phyloP scores from a whole-genome alignment of 2,329 filamentous ascomycete genomes.

The Cladosporium sphaerospermum region DNA sequence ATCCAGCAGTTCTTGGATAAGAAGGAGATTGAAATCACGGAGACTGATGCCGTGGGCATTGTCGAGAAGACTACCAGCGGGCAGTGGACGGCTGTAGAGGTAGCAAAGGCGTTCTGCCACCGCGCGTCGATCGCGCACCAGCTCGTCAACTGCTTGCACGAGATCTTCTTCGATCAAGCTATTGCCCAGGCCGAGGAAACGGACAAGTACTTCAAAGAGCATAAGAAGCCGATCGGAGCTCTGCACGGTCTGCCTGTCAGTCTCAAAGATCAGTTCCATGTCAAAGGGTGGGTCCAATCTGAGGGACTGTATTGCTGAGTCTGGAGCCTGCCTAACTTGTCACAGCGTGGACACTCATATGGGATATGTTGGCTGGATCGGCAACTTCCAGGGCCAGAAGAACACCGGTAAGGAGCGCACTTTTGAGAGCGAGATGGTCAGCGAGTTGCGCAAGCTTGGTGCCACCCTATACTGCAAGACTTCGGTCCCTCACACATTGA shows the following conservation, averaged over 20 bases:
- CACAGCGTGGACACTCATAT: constrained; percentile 38
- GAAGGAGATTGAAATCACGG: constrained; percentile 55
- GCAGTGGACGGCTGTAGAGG: constrained; percentile 51
- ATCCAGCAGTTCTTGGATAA: constrained; percentile 50
- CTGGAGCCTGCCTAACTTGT: constrained; percentile 37
- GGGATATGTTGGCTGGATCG: constrained; percentile 62
- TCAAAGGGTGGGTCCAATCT: constrained; percentile 27
- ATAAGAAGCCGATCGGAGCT: constrained; percentile 37
- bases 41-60: constrained; percentile 53
- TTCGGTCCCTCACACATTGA: constrained; percentile 50
- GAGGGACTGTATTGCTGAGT: neutral
- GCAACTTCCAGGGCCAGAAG: constrained; percentile 51
- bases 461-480: constrained; percentile 53
- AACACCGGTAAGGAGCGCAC: constrained; percentile 45
- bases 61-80: constrained; percentile 49
- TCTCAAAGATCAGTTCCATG: constrained; percentile 46
- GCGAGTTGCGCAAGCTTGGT: constrained; percentile 47
- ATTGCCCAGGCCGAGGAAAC: constrained; percentile 36
- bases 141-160: constrained; percentile 39
- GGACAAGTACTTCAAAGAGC: constrained; percentile 34
- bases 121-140: constrained; percentile 41
- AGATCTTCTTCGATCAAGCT: constrained; percentile 44
- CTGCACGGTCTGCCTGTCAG: constrained; percentile 45
- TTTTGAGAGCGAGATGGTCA: constrained; percentile 54
- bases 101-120: constrained; percentile 44